Percentiles rank a stretch among this genome's conserved stretches.
These are phyloP conservation scores for Geotrichum fermentans DNA, from an alignment of 1,139 yeast genomes.

Conservation along the genomic window DNA sequence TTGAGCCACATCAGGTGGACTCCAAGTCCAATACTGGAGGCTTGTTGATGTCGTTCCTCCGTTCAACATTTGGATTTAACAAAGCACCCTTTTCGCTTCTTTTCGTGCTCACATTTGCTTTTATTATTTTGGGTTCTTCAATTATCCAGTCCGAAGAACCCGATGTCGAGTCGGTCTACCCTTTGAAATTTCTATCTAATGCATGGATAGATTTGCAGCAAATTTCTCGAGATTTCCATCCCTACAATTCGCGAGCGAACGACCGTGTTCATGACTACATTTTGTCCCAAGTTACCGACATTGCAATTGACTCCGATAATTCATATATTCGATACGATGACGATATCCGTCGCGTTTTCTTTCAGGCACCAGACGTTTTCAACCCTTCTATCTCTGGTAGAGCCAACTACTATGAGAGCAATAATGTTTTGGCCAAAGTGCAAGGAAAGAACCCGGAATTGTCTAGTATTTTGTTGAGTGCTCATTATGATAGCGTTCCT, in stretches of 20 bases:
- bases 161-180: conserved; percentile 24
- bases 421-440: conserved; percentile 67
- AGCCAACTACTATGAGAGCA: conserved; percentile 69
- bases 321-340: conserved; percentile 52
- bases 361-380: conserved; percentile 47
- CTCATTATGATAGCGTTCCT: conserved; percentile 89
- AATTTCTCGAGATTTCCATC: conserved; percentile 64
- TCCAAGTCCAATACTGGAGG: neutral
- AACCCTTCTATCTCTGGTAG: conserved; percentile 42
- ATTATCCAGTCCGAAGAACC: conserved; percentile 20
- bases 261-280: conserved; percentile 71
- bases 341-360: conserved; percentile 45
- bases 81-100: conserved; percentile 29
- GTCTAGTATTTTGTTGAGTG: conserved; percentile 69
- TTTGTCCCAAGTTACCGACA: conserved; percentile 41
- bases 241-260: conserved; percentile 72
- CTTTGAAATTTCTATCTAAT: conserved; percentile 37
- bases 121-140: conserved; percentile 16
- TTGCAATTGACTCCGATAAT: conserved; percentile 30
- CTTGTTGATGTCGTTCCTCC: conserved; percentile 1
- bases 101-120: conserved; percentile 25
- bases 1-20: neutral
- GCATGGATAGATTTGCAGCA: conserved; percentile 68
- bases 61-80: conserved; percentile 30
- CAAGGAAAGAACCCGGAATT: conserved; percentile 55